A percentile compares a stretch with the other conserved stretches of the same genome.
Conservation (phyloP, 2,329 filamentous ascomycete species). For the Pseudohalonectria lignicola region DNA sequence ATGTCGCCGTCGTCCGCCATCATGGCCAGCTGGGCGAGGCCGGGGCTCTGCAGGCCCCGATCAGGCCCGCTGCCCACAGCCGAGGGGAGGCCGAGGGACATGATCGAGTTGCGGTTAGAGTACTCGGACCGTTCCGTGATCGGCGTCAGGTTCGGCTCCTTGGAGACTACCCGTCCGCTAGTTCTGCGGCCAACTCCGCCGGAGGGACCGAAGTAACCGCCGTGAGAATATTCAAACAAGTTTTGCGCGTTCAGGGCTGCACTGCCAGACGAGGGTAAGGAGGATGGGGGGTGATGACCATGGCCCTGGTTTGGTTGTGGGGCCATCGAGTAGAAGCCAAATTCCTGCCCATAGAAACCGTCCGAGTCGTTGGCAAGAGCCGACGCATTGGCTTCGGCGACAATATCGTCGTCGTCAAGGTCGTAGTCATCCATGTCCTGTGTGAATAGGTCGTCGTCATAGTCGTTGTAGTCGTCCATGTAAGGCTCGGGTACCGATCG, state of each 20-base stretch:
- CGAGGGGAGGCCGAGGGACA: slow-evolving; percentile 54
- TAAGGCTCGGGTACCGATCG: slow-evolving; percentile 15
- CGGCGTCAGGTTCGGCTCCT: slow-evolving; percentile 86
- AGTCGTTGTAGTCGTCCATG: slow-evolving; percentile 47
- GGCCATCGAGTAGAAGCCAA: slow-evolving; percentile 79
- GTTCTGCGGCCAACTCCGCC: slow-evolving; percentile 54
- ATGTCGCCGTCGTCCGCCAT: slow-evolving; percentile 59
- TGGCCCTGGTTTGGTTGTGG: slow-evolving; percentile 29
- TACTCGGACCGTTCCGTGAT: slow-evolving; percentile 96
- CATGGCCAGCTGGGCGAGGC: slow-evolving; percentile 66
- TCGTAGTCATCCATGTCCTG: slow-evolving; percentile 50
- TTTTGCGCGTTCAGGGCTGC: slow-evolving; percentile 21
- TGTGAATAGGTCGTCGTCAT: slow-evolving; percentile 48
- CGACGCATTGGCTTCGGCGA: slow-evolving; percentile 90
- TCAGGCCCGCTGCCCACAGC: slow-evolving; percentile 18
- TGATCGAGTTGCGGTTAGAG: slow-evolving; percentile 85
- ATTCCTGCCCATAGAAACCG: slow-evolving; percentile 92
- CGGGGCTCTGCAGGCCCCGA: slow-evolving; percentile 50
- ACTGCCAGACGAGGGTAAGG: slow-evolving; percentile 5
- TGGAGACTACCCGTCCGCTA: slow-evolving; percentile 63
- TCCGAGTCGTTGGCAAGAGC: slow-evolving; percentile 86
- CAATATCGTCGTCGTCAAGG: slow-evolving; percentile 78
- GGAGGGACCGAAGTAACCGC: slow-evolving; percentile 79
- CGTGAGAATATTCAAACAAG: slow-evolving; percentile 56
- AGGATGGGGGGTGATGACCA: slow-evolving; percentile 15